Percentiles rank a stretch among this genome's conserved stretches.
These are phyloP conservation scores for Erysimum cheiranthoides DNA, from an alignment of 345 rosid genomes.

Conservation along the genomic window DNA sequence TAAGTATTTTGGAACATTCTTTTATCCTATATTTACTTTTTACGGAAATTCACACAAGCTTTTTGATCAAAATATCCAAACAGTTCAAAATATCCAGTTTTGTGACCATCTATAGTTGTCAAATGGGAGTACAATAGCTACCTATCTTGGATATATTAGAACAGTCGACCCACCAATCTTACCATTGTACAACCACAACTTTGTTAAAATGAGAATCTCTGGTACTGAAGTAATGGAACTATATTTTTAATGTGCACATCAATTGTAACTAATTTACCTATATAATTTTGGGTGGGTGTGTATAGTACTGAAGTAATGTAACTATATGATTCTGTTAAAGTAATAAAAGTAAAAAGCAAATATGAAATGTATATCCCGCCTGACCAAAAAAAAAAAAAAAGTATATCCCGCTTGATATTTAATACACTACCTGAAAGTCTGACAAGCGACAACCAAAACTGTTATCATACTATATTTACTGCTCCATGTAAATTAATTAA, in stretches of 20 bases:
- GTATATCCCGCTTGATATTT: not conserved
- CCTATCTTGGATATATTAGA: conserved; percentile 32
- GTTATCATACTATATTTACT: conserved; percentile 21
- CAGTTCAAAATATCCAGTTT: conserved; percentile 32
- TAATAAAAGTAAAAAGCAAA: not conserved
- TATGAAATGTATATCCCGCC: not conserved
- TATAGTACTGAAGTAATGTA: too few relatives aligned
- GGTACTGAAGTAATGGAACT: not conserved
- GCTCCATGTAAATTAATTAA: not conserved
- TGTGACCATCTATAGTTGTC: conserved; percentile 42
- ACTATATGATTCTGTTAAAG: not conserved
- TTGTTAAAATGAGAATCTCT: conserved; percentile 23
- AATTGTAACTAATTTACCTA: not conserved
- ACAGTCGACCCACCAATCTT: conserved; percentile 39
- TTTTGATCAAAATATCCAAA: conserved; percentile 18
- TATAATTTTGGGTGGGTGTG: not conserved
- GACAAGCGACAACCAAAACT: conserved; percentile 22
- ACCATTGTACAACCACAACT: conserved; percentile 29
- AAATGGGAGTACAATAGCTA: conserved; percentile 36
- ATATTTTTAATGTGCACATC: not conserved
- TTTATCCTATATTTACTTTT: too few relatives aligned
- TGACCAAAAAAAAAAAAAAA: too few relatives aligned
- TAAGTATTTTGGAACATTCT: not conserved
- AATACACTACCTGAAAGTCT: conserved; percentile 27
- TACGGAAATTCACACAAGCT: not conserved